Evolutionary conservation across 2,329 filamentous ascomycete species (phyloP).

Genomic region (Cordyceps pruinosa): DNA sequence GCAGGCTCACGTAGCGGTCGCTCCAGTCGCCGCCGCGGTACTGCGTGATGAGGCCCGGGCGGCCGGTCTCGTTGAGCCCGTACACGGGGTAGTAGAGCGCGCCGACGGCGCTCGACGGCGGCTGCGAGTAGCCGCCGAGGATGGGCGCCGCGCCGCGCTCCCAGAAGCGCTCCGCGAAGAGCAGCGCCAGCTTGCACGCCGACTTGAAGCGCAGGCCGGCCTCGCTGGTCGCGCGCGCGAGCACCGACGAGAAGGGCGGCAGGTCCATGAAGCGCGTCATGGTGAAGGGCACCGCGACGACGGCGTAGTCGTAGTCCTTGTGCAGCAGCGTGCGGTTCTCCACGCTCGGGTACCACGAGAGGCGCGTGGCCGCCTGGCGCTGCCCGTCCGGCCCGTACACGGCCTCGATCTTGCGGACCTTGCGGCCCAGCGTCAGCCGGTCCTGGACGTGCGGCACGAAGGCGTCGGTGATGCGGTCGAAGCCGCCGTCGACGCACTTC

Average conservation of each 20-base stretch:
- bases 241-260: conserved; percentile 21
- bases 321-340: conserved; percentile 13
- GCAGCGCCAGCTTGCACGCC: conserved; percentile 27
- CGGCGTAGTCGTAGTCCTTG: conserved; percentile 27
- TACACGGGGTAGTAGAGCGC: conserved; percentile 30
- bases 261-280: conserved; percentile 27
- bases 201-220: conserved; percentile 24
- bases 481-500: conserved; percentile 21
- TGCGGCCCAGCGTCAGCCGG: conserved; percentile 20
- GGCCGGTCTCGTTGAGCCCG: conserved; percentile 26
- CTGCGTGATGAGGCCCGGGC: conserved; percentile 27
- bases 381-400: background rate
- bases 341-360: conserved; percentile 6
- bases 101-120: conserved; percentile 25
- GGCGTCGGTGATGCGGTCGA: conserved; percentile 23
- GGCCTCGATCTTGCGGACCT: conserved; percentile 15
- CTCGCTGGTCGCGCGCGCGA: conserved; percentile 21
- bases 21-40: conserved; percentile 26
- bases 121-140: conserved; percentile 25
- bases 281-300: conserved; percentile 27
- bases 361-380: background rate
- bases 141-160: conserved; percentile 24
- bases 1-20: conserved; percentile 24
- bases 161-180: conserved; percentile 28
- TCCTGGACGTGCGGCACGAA: conserved; percentile 23